phyloP scores from a whole-genome alignment of 2,329 filamentous ascomycete genomes.

The Gliomastix tumulicola region DNA sequence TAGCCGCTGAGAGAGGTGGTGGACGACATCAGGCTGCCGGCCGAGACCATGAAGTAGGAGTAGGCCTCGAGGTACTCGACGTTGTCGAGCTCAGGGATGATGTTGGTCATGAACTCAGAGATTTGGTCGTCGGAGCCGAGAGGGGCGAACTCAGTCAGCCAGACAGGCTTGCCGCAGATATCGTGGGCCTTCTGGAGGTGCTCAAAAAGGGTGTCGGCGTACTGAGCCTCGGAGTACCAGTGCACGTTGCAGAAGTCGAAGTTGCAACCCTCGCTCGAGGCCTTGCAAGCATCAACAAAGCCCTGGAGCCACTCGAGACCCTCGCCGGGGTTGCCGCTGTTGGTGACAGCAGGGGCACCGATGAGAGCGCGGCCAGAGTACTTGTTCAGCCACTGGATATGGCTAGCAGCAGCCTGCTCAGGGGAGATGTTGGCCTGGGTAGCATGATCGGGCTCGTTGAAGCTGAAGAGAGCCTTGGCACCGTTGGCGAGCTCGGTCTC shows the following conservation, averaged over 20 bases:
- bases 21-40: slow-evolving; percentile 32
- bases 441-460: slow-evolving; percentile 64
- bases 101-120: slow-evolving; percentile 38
- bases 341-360: slow-evolving; percentile 54
- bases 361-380: slow-evolving; percentile 44
- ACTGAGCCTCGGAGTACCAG: slow-evolving; percentile 51
- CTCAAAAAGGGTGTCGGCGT: slow-evolving; percentile 42
- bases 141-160: slow-evolving; percentile 60
- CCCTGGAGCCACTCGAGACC: slow-evolving; percentile 49
- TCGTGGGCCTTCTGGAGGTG: slow-evolving; percentile 42
- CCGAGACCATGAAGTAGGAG: slow-evolving; percentile 48
- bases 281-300: slow-evolving; percentile 45
- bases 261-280: slow-evolving; percentile 31
- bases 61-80: slow-evolving; percentile 46
- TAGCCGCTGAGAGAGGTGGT: slow-evolving; percentile 31
- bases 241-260: slow-evolving; percentile 57
- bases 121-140: slow-evolving; percentile 30
- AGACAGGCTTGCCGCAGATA: slow-evolving; percentile 46
- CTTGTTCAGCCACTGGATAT: slow-evolving; percentile 44
- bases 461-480: slow-evolving; percentile 51
- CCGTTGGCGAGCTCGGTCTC: slow-evolving; percentile 45
- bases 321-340: slow-evolving; percentile 40
- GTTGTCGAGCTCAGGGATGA: slow-evolving; percentile 40
- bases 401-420: slow-evolving; percentile 40
- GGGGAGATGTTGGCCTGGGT: slow-evolving; percentile 53